These are phyloP conservation scores for Rosa lucieae DNA, from an alignment of 306 rosid genomes.

Conservation along the genomic window DNA sequence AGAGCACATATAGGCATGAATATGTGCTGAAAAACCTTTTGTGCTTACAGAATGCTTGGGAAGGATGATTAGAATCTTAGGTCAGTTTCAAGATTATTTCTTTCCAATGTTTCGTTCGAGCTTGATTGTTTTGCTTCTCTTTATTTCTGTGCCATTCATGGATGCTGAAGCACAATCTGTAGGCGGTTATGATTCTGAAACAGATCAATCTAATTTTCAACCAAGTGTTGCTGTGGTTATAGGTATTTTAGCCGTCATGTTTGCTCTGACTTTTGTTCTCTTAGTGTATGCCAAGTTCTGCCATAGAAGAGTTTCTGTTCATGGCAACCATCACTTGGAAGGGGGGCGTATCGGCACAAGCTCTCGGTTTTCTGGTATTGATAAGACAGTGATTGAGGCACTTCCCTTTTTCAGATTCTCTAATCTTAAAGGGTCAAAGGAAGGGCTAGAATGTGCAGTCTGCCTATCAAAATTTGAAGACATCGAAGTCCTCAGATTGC, in stretches of 20 bases:
- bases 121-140: constrained; percentile 33
- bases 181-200: constrained; percentile 11
- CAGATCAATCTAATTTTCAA: constrained; percentile 39
- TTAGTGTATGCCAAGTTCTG: constrained; percentile 67
- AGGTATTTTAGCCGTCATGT: constrained; percentile 52
- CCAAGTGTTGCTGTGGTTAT: constrained; percentile 77
- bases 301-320: constrained; percentile 25
- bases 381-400: constrained; percentile 79
- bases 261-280: constrained; percentile 56
- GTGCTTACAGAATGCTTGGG: constrained; percentile 27
- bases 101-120: constrained; percentile 39
- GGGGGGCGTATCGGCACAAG: constrained; percentile 45
- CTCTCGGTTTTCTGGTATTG: constrained; percentile 75
- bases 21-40: background rate
- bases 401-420: constrained; percentile 95
- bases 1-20: constrained; percentile 14
- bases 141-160: constrained; percentile 25
- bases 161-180: constrained; percentile 48
- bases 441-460: constrained; percentile 86
- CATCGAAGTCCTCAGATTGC: constrained; percentile 63
- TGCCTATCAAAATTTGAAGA: constrained; percentile 89
- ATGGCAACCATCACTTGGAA: constrained; percentile 16
- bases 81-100: background rate
- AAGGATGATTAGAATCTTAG: constrained; percentile 23
- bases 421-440: constrained; percentile 74